These are phyloP conservation scores for Blastocystis sp. DNA, from an alignment of 352 stramenopile genomes.

Conservation along the genomic window DNA sequence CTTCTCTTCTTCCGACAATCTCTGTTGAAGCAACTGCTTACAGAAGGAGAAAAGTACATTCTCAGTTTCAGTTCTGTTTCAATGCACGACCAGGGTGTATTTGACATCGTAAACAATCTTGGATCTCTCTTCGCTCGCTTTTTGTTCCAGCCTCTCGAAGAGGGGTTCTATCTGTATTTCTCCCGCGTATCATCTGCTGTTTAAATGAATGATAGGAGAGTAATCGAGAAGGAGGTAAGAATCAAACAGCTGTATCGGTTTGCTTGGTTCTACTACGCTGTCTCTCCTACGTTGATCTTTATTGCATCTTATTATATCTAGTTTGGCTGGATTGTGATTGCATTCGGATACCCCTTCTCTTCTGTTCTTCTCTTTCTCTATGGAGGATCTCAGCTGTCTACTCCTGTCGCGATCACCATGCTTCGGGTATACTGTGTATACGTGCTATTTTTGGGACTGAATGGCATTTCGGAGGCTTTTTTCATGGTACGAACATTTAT, in stretches of 20 bases:
- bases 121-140: constrained; percentile 60
- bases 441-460: constrained; percentile 22
- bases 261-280: constrained; percentile 1
- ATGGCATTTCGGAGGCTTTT: constrained; percentile 48
- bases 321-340: constrained; percentile 25
- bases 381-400: not conserved
- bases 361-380: constrained; percentile 40
- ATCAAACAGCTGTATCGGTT: not conserved
- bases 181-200: not conserved
- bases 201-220: not conserved
- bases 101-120: constrained; percentile 56
- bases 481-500: constrained; percentile 16
- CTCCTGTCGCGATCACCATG: not conserved
- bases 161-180: constrained; percentile 60
- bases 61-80: constrained; percentile 33
- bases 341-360: constrained; percentile 16
- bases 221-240: not conserved
- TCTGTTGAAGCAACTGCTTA: constrained; percentile 49
- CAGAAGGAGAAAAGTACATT: constrained; percentile 27
- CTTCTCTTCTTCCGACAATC: constrained; percentile 50
- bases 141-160: constrained; percentile 54
- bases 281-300: not conserved
- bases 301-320: not conserved
- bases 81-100: constrained; percentile 57
- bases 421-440: constrained; percentile 51